Evolutionary conservation across 2,329 filamentous ascomycete genomes (phyloP).

Genomic region (Pseudogymnoascus sp.): DNA sequence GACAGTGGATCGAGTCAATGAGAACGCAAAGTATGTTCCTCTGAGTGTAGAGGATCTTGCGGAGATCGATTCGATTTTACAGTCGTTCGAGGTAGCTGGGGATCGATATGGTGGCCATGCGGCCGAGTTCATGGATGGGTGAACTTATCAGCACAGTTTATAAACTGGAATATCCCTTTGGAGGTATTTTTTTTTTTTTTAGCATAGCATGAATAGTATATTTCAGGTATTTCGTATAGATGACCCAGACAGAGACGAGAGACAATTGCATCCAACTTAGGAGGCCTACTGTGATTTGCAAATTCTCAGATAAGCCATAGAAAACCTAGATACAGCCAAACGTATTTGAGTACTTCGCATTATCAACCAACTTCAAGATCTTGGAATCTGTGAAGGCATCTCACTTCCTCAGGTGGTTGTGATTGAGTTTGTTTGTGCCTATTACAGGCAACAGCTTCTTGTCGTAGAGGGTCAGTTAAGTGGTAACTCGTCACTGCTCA

Average conservation of each 20-base stretch:
- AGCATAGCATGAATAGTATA: no score
- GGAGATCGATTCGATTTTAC: constrained; percentile 45
- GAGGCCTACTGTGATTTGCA: no score
- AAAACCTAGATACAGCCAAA: background rate
- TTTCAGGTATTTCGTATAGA: background rate
- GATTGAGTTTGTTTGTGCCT: no score
- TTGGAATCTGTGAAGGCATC: constrained; percentile 19
- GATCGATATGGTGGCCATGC: constrained; percentile 37
- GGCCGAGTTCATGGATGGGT: constrained; percentile 13
- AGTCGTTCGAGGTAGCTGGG: constrained; percentile 43
- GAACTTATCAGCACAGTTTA: background rate
- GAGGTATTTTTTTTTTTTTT: background rate
- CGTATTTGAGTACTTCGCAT: constrained; percentile 6
- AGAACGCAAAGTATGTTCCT: constrained; percentile 50
- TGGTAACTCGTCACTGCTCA: constrained; percentile 32
- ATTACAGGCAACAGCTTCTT: no score
- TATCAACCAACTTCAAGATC: constrained; percentile 19
- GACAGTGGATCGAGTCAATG: constrained; percentile 47
- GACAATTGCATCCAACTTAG: background rate
- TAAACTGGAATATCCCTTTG: background rate
- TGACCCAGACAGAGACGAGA: background rate
- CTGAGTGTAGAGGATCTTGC: constrained; percentile 46
- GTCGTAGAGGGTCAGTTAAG: constrained; percentile 36
- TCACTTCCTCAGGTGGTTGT: constrained; percentile 22
- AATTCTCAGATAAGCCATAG: background rate